Base-by-base conservation (phyloP, 2,329 filamentous ascomycete genomes). In the Pyrenophora seminiperda region DNA sequence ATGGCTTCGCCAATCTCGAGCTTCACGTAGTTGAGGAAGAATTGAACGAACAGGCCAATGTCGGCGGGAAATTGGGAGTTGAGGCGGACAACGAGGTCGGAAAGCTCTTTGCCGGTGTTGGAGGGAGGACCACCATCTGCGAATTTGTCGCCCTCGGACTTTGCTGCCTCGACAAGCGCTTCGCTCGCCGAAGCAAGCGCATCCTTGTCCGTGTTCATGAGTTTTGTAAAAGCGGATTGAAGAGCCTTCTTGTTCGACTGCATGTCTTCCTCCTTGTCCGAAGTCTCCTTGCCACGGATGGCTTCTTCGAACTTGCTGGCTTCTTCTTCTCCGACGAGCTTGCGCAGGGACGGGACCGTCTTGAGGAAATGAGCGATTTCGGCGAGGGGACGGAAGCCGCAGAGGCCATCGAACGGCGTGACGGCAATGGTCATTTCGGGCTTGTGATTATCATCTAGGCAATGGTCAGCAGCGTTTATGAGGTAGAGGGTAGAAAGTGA, bases 341-440 rank as follows among this genome's bases (percentile, higher is more conserved):
- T 71, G 15, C 77, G 65, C 27, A 81, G 63, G n/a, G 76, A 73
- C 6, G 84, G 79, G 3, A 91, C 80, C 5, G 78, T 82, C 40
- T 84, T 77, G 24, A 96, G 79, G 73, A 97, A 97, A 72, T 96
- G 90, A 0, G 85, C 81, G 56, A 97, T 94, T 75, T 99, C 92
- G 4, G 77, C 79, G 17, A 97, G 79, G 0, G 94, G 94, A 7
- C 94, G 85, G 80, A 99, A 99, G 27, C 94, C 94, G 67, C 94
- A 99, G 27, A 99, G 83, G 0, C 94, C 94, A 71, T 97, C 93
- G 61, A 99, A 99, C 0, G 91, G 88, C 1, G 94, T 97, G 66
- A 99, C 88, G 55, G 94, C 94, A 73, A 99, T 96, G 56, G 94
- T 92, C 94, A 99, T 99, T 77, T 99, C 94, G 27, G 94, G 94